Evolutionary conservation across 1,284 basidiomycete species (phyloP).

Genomic region (Trichosporon coremiiforme): DNA sequence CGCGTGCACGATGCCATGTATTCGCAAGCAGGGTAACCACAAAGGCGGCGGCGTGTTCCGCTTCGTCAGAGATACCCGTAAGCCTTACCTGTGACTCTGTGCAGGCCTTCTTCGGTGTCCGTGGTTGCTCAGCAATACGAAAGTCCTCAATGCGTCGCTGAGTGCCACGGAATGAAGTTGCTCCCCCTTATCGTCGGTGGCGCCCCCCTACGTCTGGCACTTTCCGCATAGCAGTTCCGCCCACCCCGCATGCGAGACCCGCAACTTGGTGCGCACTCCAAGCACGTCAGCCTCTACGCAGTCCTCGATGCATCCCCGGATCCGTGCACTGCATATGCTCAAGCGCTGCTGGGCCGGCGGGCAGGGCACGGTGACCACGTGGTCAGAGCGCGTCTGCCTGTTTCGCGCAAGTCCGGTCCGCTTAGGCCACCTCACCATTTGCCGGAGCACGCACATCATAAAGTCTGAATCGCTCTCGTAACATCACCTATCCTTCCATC

Average conservation of each 20-base stretch:
- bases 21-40: too few relatives aligned
- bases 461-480: neutral
- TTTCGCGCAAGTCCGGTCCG: neutral
- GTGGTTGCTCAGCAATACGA: too few relatives aligned
- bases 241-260: too few relatives aligned
- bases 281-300: neutral
- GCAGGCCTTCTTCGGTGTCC: too few relatives aligned
- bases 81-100: too few relatives aligned
- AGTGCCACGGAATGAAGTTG: neutral
- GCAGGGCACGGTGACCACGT: constrained; percentile 1
- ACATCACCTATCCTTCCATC: neutral
- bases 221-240: too few relatives aligned
- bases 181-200: neutral
- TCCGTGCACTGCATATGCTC: neutral
- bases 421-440: neutral
- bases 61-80: too few relatives aligned
- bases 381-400: neutral
- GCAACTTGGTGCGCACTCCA: too few relatives aligned
- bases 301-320: neutral
- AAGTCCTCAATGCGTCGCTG: too few relatives aligned
- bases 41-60: too few relatives aligned
- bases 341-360: neutral
- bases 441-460: neutral
- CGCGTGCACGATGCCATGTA: too few relatives aligned
- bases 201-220: too few relatives aligned